Conservation (phyloP, 176 grass and related monocot genomes). For the Raddia distichophylla region DNA sequence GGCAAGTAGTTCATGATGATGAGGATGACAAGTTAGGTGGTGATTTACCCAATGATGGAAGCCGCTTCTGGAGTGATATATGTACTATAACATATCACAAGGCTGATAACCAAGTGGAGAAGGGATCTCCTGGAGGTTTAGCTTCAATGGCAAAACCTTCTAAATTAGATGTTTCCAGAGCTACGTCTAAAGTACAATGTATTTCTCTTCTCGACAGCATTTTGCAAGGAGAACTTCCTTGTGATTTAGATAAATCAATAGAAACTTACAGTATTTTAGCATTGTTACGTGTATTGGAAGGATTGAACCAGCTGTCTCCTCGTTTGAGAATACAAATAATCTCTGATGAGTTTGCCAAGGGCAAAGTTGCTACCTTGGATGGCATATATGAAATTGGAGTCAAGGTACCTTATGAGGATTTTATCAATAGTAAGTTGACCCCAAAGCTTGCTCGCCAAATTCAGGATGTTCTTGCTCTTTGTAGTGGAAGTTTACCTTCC, state of each 20-base stretch:
- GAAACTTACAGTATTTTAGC: conserved; percentile 80
- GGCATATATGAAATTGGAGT: conserved; percentile 50
- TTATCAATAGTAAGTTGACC: conserved; percentile 84
- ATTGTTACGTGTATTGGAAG: conserved; percentile 71
- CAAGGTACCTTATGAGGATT: conserved; percentile 63
- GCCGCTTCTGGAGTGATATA: conserved; percentile 74
- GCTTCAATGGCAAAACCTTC: conserved; percentile 48
- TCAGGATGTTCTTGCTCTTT: conserved; percentile 90
- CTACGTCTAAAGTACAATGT: conserved; percentile 23
- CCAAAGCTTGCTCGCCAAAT: conserved; percentile 89
- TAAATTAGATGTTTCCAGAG: conserved; percentile 53
- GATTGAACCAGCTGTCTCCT: conserved; percentile 75
- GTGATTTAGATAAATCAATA: conserved; percentile 72
- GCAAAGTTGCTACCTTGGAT: conserved; percentile 52
- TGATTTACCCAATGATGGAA: conserved; percentile 73
- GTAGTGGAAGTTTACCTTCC: conserved; percentile 80
- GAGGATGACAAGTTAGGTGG: conserved; percentile 64
- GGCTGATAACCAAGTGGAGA: conserved; percentile 59
- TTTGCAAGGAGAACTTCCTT: conserved; percentile 79
- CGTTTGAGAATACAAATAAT: conserved; percentile 58
- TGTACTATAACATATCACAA: conserved; percentile 95
- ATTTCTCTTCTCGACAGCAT: conserved; percentile 79
- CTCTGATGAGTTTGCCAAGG: conserved; percentile 74
- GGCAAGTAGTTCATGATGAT: conserved; percentile 64
- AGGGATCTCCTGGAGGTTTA: conserved; percentile 47